Evolutionary conservation across 768 basidiomycete species (phyloP).

Genomic region (Kwoniella sp.): DNA sequence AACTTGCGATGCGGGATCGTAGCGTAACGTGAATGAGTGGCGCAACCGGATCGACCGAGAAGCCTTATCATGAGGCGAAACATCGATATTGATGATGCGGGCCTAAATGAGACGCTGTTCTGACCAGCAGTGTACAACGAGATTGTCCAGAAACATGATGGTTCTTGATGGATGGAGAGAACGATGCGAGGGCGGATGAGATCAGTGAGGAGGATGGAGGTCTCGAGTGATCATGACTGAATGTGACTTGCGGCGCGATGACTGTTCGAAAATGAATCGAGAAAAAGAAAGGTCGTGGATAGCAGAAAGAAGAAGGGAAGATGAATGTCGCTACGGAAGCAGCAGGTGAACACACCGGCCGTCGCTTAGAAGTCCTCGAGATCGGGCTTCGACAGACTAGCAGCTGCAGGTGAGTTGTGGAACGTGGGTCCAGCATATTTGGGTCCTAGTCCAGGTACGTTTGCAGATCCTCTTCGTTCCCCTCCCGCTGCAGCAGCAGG

Average conservation of each 20-base stretch:
- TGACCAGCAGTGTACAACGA: background rate
- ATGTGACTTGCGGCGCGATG: background rate
- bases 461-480: background rate
- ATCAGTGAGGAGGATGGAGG: no score
- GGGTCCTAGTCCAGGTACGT: slow-evolving; percentile 3
- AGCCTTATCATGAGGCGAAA: no score
- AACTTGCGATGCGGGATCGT: no score
- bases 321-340: no score
- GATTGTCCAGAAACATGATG: background rate
- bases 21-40: no score
- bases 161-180: no score
- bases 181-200: no score
- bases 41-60: no score
- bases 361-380: slow-evolving; percentile 41
- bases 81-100: no score
- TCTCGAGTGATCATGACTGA: no score
- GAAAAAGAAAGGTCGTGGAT: background rate
- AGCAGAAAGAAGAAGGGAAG: background rate
- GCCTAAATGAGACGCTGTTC: no score
- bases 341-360: background rate
- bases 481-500: background rate
- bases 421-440: slow-evolving; percentile 49
- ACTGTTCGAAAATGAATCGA: background rate
- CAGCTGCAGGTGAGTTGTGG: slow-evolving; percentile 46
- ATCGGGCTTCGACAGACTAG: slow-evolving; percentile 43